Evolutionary conservation across 148 eudicot species (phyloP).

Genomic region (Amaranthus cruentus): DNA sequence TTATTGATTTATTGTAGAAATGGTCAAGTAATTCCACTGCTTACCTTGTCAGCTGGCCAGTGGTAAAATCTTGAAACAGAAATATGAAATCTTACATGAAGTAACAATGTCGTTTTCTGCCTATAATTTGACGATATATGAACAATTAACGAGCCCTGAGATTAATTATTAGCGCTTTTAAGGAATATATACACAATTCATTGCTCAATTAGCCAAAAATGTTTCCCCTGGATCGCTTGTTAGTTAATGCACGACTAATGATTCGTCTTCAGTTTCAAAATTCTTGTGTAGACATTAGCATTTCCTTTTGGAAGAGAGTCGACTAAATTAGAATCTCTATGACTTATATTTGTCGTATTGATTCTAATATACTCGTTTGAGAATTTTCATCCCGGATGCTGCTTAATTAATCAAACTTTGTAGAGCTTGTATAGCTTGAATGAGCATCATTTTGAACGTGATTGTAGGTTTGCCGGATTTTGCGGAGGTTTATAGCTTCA

Average conservation of each 20-base stretch:
- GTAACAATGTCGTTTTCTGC: background rate
- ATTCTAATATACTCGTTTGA: background rate
- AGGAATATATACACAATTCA: too few relatives aligned
- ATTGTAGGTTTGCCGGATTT: slow-evolving; percentile 80
- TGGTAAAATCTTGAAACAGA: background rate
- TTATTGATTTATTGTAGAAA: background rate
- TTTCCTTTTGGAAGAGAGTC: background rate
- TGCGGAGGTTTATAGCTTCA: slow-evolving; percentile 84
- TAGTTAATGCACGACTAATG: background rate
- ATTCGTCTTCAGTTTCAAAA: background rate
- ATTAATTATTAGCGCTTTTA: too few relatives aligned
- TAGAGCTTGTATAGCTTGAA: slow-evolving; percentile 8
- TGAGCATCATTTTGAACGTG: slow-evolving; percentile 8
- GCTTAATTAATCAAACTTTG: slow-evolving; percentile 1
- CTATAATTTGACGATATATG: background rate
- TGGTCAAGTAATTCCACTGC: too few relatives aligned
- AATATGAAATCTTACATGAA: background rate
- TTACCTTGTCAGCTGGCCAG: background rate
- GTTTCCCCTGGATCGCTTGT: background rate
- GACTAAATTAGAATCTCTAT: background rate
- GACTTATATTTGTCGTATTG: background rate
- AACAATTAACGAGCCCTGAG: background rate
- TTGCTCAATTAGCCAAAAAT: background rate
- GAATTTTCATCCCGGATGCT: background rate
- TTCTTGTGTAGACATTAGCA: background rate